Percentiles rank a stretch among this genome's conserved stretches.
Conservation (phyloP, 768 basidiomycete species). For the Panus rudis region DNA sequence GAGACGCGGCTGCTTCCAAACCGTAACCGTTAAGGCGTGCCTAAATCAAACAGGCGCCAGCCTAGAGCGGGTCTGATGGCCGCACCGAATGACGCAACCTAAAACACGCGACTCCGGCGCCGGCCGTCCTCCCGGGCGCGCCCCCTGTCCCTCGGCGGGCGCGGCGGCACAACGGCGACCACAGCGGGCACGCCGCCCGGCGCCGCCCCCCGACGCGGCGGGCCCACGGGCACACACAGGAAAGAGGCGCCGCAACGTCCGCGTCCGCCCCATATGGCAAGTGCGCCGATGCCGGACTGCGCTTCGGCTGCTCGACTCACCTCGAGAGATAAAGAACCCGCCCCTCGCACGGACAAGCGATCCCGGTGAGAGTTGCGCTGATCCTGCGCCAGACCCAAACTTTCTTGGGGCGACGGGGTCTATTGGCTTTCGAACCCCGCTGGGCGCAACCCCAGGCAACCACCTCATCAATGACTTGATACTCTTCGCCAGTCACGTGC, state of each 20-base stretch:
- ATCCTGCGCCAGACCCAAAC: too few relatives aligned
- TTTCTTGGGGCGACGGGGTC: too few relatives aligned
- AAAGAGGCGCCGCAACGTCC: neutral
- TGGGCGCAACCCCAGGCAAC: too few relatives aligned
- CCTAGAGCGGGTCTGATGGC: conserved; percentile 25
- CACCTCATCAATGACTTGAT: too few relatives aligned
- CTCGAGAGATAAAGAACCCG: neutral
- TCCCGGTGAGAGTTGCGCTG: neutral
- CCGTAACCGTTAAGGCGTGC: conserved; percentile 25
- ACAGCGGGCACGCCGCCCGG: conserved; percentile 2
- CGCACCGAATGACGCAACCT: conserved; percentile 26
- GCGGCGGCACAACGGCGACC: neutral
- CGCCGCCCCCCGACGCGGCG: neutral
- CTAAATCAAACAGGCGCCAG: too few relatives aligned
- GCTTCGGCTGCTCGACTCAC: too few relatives aligned
- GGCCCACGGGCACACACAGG: neutral
- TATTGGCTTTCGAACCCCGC: too few relatives aligned
- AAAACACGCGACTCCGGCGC: conserved; percentile 8
- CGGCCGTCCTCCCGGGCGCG: neutral
- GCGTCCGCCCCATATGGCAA: neutral
- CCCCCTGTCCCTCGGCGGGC: conserved; percentile 1
- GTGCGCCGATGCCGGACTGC: too few relatives aligned
- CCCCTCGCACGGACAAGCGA: neutral
- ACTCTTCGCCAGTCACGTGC: too few relatives aligned
- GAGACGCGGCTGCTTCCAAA: conserved; percentile 16